phyloP scores from a whole-genome alignment of 2,329 filamentous ascomycete genomes.

The Colletotrichum cordylinicola region DNA sequence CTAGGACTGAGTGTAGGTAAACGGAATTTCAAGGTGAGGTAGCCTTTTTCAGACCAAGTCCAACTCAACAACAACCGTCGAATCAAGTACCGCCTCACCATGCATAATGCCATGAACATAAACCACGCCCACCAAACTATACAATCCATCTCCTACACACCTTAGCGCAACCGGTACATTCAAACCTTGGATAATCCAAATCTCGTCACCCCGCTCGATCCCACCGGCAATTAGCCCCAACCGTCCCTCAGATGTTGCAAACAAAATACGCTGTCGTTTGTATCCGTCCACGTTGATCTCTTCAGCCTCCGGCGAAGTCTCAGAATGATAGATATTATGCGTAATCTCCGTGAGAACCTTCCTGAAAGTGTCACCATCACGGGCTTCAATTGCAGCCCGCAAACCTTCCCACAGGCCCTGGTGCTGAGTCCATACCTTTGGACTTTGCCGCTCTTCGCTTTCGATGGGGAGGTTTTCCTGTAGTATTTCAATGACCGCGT shows the following conservation, averaged over 20 bases:
- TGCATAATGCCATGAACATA: neutral
- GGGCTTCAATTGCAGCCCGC: neutral
- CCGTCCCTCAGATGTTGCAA: neutral
- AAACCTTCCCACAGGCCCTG: neutral
- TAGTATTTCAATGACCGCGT: neutral
- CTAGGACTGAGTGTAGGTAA: too few species aligned
- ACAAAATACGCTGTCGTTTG: neutral
- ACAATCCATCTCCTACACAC: neutral
- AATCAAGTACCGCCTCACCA: neutral
- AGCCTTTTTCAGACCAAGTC: neutral
- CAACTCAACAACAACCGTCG: neutral
- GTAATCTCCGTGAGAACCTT: neutral
- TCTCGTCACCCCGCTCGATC: neutral
- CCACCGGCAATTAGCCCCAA: neutral
- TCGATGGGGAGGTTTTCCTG: neutral
- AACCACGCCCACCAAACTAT: neutral
- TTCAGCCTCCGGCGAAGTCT: too few species aligned
- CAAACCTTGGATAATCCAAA: neutral
- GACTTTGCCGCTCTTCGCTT: neutral
- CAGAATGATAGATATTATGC: neutral
- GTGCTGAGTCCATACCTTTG: fast-evolving
- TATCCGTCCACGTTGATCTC: too few species aligned
- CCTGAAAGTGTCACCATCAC: fast-evolving
- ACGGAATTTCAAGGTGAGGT: too few species aligned
- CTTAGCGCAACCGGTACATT: neutral